Evolutionary conservation across 345 rosid genomes (phyloP).

Genomic region (Hypericum perforatum): DNA sequence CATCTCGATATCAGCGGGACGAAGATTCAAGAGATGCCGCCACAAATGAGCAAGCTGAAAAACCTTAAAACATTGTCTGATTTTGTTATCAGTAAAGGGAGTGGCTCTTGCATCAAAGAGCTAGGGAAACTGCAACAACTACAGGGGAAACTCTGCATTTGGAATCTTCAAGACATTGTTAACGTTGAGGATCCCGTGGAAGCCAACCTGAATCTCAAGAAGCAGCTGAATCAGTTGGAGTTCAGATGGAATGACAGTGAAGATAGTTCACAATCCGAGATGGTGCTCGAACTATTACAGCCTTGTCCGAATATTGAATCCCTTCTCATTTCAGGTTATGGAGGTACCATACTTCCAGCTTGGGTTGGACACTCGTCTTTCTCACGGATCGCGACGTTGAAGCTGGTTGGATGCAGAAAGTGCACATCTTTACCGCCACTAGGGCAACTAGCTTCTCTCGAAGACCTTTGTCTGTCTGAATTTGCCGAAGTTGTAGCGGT

Average conservation of each 20-base stretch:
- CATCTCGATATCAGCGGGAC: constrained; percentile 2
- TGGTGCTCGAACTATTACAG: background rate
- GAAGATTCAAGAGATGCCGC: constrained; percentile 4
- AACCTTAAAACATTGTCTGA: constrained; percentile 1
- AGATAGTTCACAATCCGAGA: background rate
- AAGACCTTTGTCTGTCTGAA: background rate
- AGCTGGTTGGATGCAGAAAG: background rate
- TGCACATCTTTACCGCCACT: constrained; percentile 6
- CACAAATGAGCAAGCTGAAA: background rate
- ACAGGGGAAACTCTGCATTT: background rate
- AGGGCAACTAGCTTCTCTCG: constrained; percentile 5
- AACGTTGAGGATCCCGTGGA: background rate
- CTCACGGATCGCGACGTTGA: background rate
- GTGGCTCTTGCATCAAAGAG: constrained; percentile 4
- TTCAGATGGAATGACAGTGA: constrained; percentile 4
- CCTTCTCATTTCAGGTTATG: background rate
- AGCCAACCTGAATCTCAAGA: constrained; percentile 1
- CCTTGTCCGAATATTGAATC: background rate
- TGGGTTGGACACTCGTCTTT: constrained; percentile 7
- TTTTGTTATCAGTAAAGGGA: background rate
- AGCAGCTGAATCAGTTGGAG: background rate
- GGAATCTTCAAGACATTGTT: constrained; percentile 1
- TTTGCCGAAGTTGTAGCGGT: background rate
- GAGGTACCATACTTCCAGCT: constrained; percentile 3
- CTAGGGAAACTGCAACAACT: constrained; percentile 1